Evolutionary conservation across 139 green algal species (phyloP).

Genomic region (Nannochloris sp.): DNA sequence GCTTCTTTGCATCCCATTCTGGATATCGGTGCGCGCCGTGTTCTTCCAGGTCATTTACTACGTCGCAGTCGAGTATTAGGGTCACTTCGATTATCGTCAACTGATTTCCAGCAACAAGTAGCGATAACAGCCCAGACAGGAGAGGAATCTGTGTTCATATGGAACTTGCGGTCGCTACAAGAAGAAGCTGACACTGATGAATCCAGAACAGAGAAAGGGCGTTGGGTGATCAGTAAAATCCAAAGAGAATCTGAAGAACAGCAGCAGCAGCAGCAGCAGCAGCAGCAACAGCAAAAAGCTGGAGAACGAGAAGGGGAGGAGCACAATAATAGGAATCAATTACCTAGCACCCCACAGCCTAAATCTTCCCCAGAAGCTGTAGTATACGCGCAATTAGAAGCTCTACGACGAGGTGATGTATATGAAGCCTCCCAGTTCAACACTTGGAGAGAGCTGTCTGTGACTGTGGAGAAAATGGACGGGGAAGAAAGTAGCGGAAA

Average conservation of each 20-base stretch:
- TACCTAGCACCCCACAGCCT: slow-evolving; percentile 22
- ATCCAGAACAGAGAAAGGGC: not conserved
- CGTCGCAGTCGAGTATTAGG: slow-evolving; percentile 47
- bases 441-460: not conserved
- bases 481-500: not conserved
- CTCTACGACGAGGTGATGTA: slow-evolving; percentile 12
- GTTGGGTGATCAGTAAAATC: not conserved
- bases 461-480: not conserved
- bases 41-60: slow-evolving; percentile 53
- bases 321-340: not conserved
- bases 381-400: slow-evolving; percentile 13
- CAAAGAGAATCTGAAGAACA: no score
- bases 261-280: not conserved
- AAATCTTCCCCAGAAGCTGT: slow-evolving; percentile 13
- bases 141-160: slow-evolving; percentile 39
- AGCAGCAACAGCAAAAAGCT: no score
- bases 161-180: slow-evolving; percentile 10
- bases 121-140: slow-evolving; percentile 35
- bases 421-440: slow-evolving; percentile 6
- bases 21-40: slow-evolving; percentile 30
- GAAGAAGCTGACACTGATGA: not conserved
- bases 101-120: slow-evolving; percentile 21
- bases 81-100: slow-evolving; percentile 27
- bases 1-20: slow-evolving; percentile 1
- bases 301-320: not conserved